A percentile compares a stretch with the other conserved stretches of the same genome.
Conservation (phyloP, 208 protist species). For the Leishmania lainsoni region DNA sequence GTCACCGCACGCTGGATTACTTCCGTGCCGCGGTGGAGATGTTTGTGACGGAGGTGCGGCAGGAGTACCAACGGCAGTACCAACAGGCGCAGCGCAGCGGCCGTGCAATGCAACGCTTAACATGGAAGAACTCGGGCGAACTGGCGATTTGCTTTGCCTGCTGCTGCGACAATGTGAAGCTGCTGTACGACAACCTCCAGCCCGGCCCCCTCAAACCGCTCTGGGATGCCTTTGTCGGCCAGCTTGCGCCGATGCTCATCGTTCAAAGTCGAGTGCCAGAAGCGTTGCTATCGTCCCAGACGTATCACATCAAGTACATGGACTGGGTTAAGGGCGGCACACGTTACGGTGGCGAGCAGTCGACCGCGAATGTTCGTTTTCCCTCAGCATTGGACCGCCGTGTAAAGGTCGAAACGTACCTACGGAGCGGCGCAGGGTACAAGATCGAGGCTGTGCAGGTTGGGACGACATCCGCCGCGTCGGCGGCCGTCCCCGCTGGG, state of each 20-base stretch:
- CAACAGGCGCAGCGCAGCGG: slow-evolving; percentile 41
- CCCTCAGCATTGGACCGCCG: slow-evolving; percentile 77
- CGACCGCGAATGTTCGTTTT: slow-evolving; percentile 78
- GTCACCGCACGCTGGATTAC: slow-evolving; percentile 78
- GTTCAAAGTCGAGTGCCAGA: slow-evolving; percentile 60
- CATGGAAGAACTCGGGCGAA: slow-evolving; percentile 83
- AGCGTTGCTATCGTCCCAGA: slow-evolving; percentile 55
- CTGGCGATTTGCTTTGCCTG: slow-evolving; percentile 87
- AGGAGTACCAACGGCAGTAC: slow-evolving; percentile 68
- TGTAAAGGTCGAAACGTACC: slow-evolving; percentile 75
- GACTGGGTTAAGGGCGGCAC: slow-evolving; percentile 91
- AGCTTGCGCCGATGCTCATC: slow-evolving; percentile 72
- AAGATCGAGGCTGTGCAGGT: slow-evolving; percentile 56
- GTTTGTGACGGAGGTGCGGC: slow-evolving; percentile 68
- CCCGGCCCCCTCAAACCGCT: slow-evolving; percentile 55
- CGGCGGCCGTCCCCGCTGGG: neutral
- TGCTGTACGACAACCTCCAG: slow-evolving; percentile 68
- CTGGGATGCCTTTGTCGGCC: slow-evolving; percentile 66
- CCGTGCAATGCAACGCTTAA: slow-evolving; percentile 51
- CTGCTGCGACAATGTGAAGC: slow-evolving; percentile 84
- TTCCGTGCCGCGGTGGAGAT: slow-evolving; percentile 79
- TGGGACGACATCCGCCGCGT: slow-evolving; percentile 23
- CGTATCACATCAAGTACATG: slow-evolving; percentile 84
- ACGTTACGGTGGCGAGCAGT: slow-evolving; percentile 70
- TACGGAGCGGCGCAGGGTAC: slow-evolving; percentile 60